A percentile compares a stretch with the other conserved stretches of the same genome.
phyloP scores from a whole-genome alignment of 805 yeast species.

The Blastobotrys peoriensis region DNA sequence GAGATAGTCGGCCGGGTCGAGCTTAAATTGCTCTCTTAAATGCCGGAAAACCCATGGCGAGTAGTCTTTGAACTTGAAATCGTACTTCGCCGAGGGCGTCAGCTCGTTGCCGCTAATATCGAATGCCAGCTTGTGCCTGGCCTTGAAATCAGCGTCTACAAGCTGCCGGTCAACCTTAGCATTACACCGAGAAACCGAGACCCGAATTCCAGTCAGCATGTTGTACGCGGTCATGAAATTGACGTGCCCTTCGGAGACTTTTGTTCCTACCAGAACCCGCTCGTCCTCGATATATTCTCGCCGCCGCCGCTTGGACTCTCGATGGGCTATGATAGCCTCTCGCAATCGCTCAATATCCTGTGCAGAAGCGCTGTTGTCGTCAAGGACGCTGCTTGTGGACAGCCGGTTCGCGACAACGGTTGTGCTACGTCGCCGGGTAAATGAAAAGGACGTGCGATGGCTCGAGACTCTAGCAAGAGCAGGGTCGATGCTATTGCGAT shows the following conservation, averaged over 20 bases:
- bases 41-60: slow-evolving; percentile 92
- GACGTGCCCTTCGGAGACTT: slow-evolving; percentile 86
- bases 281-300: slow-evolving; percentile 32
- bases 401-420: neutral
- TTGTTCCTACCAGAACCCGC: slow-evolving; percentile 65
- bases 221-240: slow-evolving; percentile 93
- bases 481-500: neutral
- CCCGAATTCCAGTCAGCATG: slow-evolving; percentile 95
- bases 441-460: slow-evolving; percentile 16
- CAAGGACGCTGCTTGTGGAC: slow-evolving; percentile 1
- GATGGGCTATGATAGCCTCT: slow-evolving; percentile 28
- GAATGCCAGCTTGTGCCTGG: slow-evolving; percentile 76
- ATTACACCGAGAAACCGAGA: slow-evolving; percentile 80
- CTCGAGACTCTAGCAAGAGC: slow-evolving; percentile 7
- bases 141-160: slow-evolving; percentile 60
- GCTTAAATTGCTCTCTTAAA: slow-evolving; percentile 67
- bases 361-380: slow-evolving; percentile 9
- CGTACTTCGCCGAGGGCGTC: slow-evolving; percentile 91
- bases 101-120: slow-evolving; percentile 75
- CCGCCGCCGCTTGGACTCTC: slow-evolving; percentile 25
- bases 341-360: slow-evolving; percentile 25
- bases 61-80: slow-evolving; percentile 94
- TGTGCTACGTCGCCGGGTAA: slow-evolving; percentile 14
- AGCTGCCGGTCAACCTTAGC: slow-evolving; percentile 78
- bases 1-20: slow-evolving; percentile 94